These are phyloP conservation scores for Peronospora belbahrii DNA, from an alignment of 352 stramenopile species.

Conservation along the genomic window DNA sequence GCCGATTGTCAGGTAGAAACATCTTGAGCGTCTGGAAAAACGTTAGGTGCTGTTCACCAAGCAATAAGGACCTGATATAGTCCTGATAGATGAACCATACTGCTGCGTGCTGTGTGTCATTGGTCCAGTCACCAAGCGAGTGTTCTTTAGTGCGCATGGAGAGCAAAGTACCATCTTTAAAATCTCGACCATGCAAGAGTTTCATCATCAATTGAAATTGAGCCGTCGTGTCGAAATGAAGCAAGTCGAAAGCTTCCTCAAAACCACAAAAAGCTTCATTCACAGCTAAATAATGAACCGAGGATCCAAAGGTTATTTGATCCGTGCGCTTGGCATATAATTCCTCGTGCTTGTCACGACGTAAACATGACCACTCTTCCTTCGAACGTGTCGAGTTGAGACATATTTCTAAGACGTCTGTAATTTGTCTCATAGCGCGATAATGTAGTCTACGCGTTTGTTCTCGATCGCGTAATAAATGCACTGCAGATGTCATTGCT, in stretches of 20 bases:
- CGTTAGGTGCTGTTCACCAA: conserved; percentile 44
- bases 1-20: conserved; percentile 34
- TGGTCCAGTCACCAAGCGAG: conserved; percentile 26
- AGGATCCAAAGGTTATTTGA: conserved; percentile 23
- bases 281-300: conserved; percentile 44
- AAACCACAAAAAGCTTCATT: conserved; percentile 53
- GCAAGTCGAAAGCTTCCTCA: conserved; percentile 47
- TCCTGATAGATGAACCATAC: conserved; percentile 58
- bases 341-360: conserved; percentile 42
- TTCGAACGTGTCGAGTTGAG: conserved; percentile 47
- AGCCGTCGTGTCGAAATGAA: conserved; percentile 46
- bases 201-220: conserved; percentile 61
- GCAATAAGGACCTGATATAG: conserved; percentile 37
- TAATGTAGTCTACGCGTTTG: conserved; percentile 52
- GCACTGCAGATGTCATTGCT: conserved; percentile 24
- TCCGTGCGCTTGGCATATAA: conserved; percentile 44
- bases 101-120: conserved; percentile 45
- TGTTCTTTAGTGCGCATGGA: conserved; percentile 31
- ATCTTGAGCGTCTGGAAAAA: conserved; percentile 64
- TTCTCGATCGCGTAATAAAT: conserved; percentile 42
- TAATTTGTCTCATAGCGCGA: conserved; percentile 55
- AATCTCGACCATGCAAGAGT: conserved; percentile 44
- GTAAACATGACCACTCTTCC: conserved; percentile 47
- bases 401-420: conserved; percentile 43
- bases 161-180: conserved; percentile 45